Evolutionary conservation across 345 rosid species (phyloP).

Genomic region (Dipteronia sinensis): DNA sequence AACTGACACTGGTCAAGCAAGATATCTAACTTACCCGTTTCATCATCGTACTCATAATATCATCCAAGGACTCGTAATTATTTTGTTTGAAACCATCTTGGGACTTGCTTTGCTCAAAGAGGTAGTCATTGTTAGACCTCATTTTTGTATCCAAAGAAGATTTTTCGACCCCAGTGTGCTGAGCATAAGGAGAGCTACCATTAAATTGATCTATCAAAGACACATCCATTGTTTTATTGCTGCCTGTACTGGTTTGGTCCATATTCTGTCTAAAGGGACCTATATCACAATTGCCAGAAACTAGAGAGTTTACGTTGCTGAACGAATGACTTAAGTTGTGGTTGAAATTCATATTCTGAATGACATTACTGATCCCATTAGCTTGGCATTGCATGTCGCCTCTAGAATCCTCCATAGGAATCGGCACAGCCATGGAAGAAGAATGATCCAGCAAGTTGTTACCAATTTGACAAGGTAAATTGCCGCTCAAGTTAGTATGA

Average conservation of each 20-base stretch:
- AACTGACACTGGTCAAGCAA: slow-evolving; percentile 8
- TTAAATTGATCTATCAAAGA: too few relatives aligned
- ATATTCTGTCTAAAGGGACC: slow-evolving; percentile 29
- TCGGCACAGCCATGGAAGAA: slow-evolving; percentile 36
- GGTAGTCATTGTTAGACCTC: slow-evolving; percentile 39
- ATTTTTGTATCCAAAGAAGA: slow-evolving; percentile 37
- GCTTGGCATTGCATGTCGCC: slow-evolving; percentile 51
- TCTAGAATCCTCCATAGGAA: slow-evolving; percentile 39
- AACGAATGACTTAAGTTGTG: slow-evolving; percentile 35
- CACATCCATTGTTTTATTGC: too few relatives aligned
- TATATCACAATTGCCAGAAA: slow-evolving; percentile 35
- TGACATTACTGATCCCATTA: slow-evolving; percentile 41
- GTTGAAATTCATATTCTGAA: slow-evolving; percentile 39
- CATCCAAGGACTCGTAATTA: slow-evolving; percentile 62
- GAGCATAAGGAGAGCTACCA: slow-evolving; percentile 23
- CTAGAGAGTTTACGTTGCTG: slow-evolving; percentile 35
- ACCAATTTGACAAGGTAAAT: slow-evolving; percentile 31
- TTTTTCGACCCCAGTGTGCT: slow-evolving; percentile 39
- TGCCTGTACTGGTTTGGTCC: slow-evolving; percentile 32
- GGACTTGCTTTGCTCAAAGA: slow-evolving; percentile 48
- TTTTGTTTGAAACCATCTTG: slow-evolving; percentile 48
- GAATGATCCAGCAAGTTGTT: slow-evolving; percentile 45
- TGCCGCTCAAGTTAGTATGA: slow-evolving; percentile 32
- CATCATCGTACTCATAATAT: slow-evolving; percentile 62
- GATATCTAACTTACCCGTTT: slow-evolving; percentile 53